Base-by-base conservation (phyloP, 176 grass and related monocot species). In the Carex cristatella region DNA sequence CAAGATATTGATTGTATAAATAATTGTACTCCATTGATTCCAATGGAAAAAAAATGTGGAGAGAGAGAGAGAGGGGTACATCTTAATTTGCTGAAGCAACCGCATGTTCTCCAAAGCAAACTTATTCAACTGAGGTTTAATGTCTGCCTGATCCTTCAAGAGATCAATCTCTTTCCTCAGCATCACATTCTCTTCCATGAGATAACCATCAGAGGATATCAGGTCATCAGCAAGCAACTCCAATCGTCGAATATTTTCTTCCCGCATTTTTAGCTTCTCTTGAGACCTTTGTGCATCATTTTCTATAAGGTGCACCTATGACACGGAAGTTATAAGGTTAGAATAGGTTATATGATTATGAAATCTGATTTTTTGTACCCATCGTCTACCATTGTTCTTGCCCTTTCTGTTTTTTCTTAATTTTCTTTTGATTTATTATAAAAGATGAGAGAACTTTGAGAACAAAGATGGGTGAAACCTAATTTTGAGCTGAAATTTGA, bases 41-140 rank as follows among this genome's bases (percentile, higher is more conserved):
- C 38, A 13, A 44, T 55, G 2, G 85, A 76, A 67, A 13, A 46
- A 46, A 86, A 69, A 49, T 35, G 14, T 15, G 11, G 23, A 56
- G 55, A 62, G 76, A 62, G 31, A 40, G 38, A 86, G 46, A 57
- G 65, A 69, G 33, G 70, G 67, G 82, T 95, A 95, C 94, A 76
- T 88, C 77, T 84, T 91, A 92, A 95, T 83, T 84, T 95, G 89
- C 76, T 95, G 86, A 62, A 95, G 89, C 53, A 95, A 37, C 88
- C 86, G 88, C 89, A 88, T 91, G 81, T 95, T 95, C 92, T 95
- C 91, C 71, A 95, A 89, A 85, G 91, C 94, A 83, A 95, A 95
- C 70, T 95, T 87, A 82, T 82, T 86, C 77, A 93, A 66, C 84
- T 91, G 86, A 86, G 94, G 87, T 75, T 93, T 93, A 55, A 80